These are phyloP conservation scores for Davidsoniella neocaledoniae DNA, from an alignment of 2,329 filamentous ascomycete genomes.

Conservation along the genomic window DNA sequence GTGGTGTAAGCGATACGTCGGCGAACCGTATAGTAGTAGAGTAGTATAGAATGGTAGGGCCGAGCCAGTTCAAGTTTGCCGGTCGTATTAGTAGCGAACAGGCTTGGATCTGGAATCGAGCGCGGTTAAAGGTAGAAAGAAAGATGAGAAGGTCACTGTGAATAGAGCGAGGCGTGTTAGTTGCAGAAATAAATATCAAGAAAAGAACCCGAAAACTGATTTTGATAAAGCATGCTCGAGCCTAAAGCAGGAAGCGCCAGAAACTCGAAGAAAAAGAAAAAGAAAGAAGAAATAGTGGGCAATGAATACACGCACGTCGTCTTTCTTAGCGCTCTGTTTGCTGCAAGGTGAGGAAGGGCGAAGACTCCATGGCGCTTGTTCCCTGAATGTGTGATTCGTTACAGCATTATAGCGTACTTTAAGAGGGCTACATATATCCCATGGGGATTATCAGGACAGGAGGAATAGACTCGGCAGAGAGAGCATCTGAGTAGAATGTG, in stretches of 20 bases:
- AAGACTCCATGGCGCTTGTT: slow-evolving; percentile 1
- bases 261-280: background rate
- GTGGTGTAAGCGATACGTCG: too few species aligned
- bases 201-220: background rate
- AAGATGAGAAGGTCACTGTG: too few species aligned
- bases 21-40: too few species aligned
- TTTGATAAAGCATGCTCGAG: background rate
- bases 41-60: too few species aligned
- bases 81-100: too few species aligned
- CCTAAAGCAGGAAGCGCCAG: background rate
- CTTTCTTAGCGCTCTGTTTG: background rate
- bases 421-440: too few species aligned
- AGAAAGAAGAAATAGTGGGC: background rate
- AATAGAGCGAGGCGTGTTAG: too few species aligned
- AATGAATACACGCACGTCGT: background rate
- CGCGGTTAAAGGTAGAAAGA: too few species aligned
- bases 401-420: background rate
- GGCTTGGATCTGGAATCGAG: too few species aligned
- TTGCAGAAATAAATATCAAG: background rate
- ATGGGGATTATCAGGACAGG: too few species aligned
- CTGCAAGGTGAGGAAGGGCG: background rate
- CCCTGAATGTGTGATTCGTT: background rate
- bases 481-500: background rate
- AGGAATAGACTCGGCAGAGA: too few species aligned
- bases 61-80: too few species aligned